Evolutionary conservation across 352 stramenopile species (phyloP), one percentile per base, ranked within the genome.

Genomic region (Pythium coloratum): DNA sequence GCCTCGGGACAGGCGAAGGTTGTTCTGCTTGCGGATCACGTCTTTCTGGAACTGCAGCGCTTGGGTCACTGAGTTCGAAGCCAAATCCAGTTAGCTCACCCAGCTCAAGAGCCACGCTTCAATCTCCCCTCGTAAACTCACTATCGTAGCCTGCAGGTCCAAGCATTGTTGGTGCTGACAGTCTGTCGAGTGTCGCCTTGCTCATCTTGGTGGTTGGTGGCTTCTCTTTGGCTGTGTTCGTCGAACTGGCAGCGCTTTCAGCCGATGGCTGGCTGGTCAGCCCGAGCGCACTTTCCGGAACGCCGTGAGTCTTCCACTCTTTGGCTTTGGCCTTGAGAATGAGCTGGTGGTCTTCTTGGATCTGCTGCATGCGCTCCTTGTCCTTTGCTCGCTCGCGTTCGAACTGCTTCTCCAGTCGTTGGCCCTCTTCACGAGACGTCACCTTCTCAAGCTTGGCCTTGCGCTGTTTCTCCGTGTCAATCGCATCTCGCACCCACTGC

Each of bases 321-420:
- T 68, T 70, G 24, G 83, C 69, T 67, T 88, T 90, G 16, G 73
- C 72, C 13, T 72, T 76, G 16, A 88, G 46, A 28, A 89, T 71
- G 57, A 89, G 40, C 20, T 72, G 59, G 47, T 89, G 80, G 62
- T 90, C 80, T 49, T 88, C 80, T 55, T 85, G 75, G 26, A 90
- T 84, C n/a, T 86, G 80, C 26, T 69, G 73, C 54, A 90, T 69
- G 16, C 76, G 69, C 55, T 90, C 80, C 8, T 72, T 70, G 66
- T 90, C 82, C 34, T 66, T 71, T 2, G 40, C 66, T 28, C 82
- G 75, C 53, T 89, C 78, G 10, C 77, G 70, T 26, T 68, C 64
- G 38, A 90, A 89, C 64, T 86, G 73, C 30, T 83, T 78, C 61
- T 89, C 80, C 1, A 89, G 59, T 4, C 80, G 71, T 28, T 78